These are phyloP conservation scores for Anacardium occidentale DNA, from an alignment of 345 rosid genomes.

Conservation along the genomic window DNA sequence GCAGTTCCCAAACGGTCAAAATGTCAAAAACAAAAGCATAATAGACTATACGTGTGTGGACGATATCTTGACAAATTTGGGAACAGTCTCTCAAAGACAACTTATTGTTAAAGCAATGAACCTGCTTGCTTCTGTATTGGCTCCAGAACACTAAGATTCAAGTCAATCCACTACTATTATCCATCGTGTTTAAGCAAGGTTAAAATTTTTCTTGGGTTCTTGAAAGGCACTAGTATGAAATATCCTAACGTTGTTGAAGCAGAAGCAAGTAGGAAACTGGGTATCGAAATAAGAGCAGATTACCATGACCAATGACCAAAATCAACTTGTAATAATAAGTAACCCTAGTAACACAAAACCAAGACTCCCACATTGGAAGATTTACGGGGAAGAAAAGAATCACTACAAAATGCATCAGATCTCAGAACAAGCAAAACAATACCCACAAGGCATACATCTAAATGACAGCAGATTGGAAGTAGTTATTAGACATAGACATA, in stretches of 20 bases:
- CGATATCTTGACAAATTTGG: too few species aligned
- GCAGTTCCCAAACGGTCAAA: too few species aligned
- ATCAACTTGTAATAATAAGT: conserved; percentile 3
- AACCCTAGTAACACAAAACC: background rate
- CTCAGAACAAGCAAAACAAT: conserved; percentile 19
- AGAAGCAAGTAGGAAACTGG: background rate
- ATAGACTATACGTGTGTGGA: too few species aligned
- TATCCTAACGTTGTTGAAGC: background rate
- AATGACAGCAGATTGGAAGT: background rate
- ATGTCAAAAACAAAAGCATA: too few species aligned
- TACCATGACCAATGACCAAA: background rate
- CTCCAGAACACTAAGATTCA: background rate
- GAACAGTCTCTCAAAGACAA: background rate
- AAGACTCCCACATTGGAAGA: background rate
- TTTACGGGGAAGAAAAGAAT: background rate
- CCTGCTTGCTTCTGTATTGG: background rate
- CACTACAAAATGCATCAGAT: conserved; percentile 22
- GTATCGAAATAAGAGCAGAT: background rate
- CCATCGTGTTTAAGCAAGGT: too few species aligned
- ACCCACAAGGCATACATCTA: conserved; percentile 19
- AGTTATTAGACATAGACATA: conserved; percentile 30
- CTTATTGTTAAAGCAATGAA: background rate
- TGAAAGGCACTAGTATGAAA: background rate
- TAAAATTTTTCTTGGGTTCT: background rate
- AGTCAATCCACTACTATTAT: too few species aligned